Base-by-base conservation (phyloP, 2,329 filamentous ascomycete species). In the Plenodomus lindquistii region DNA sequence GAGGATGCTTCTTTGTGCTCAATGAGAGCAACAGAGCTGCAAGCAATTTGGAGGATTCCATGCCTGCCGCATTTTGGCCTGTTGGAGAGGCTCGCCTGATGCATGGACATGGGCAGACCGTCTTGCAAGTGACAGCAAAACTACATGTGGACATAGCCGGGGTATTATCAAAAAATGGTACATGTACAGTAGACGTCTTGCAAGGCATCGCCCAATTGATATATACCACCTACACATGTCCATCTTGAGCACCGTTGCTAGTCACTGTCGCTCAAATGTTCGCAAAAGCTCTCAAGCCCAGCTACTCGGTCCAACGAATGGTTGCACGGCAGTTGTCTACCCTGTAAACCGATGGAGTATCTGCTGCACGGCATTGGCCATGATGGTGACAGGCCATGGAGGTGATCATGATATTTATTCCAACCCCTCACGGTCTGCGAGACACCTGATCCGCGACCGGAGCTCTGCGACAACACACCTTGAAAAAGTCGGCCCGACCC, bases 401-500 rank as follows among this genome's bases (percentile, higher is more conserved):
- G n/a, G n/a, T n/a, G n/a, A n/a, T n/a, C n/a, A n/a, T n/a, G n/a
- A n/a, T n/a, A n/a, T n/a, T n/a, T n/a, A n/a, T n/a, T n/a, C n/a
- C n/a, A n/a, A n/a, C n/a, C n/a, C n/a, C n/a, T n/a, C n/a, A n/a
- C n/a, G n/a, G n/a, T n/a, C n/a, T n/a, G n/a, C n/a, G n/a, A n/a
- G n/a, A 24, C 22, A 24, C 22, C 22, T 11, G 11, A 11, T 31
- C 27, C 27, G 27, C 11, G 27, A 31, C 11, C 27, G 27, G 27
- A 31, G 42, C 36, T 44, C 34, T 17, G 29, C 17, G 20, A 18
- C 21, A 15, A 17, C 16, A 24, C 37, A 37, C 37, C 29, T 6
- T 22, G 38, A 43, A 39, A 6, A 37, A 40, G 42, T 48, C 37
- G 45, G 48, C 42, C 44, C 46, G 40, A 35, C 24, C 22, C 40